These are phyloP conservation scores for Jaapia argillacea DNA, from an alignment of 768 basidiomycete species.

Conservation along the genomic window DNA sequence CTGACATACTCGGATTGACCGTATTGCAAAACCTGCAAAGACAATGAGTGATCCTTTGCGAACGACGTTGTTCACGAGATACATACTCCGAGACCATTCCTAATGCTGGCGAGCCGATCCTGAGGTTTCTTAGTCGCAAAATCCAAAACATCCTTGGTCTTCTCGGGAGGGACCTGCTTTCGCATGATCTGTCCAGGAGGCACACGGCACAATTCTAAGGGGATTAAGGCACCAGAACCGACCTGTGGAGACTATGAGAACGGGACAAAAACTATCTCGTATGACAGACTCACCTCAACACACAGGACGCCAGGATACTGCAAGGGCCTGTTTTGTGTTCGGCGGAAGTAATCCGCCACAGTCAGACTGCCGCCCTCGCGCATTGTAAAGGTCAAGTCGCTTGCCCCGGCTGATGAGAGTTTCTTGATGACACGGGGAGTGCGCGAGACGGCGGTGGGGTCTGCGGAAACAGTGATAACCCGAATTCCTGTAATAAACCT, in stretches of 20 bases:
- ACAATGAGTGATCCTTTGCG: not conserved
- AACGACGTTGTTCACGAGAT: not conserved
- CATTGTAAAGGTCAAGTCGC: constrained; percentile 41
- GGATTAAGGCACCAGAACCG: constrained; percentile 49
- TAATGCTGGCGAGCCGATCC: constrained; percentile 47
- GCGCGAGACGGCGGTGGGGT: constrained; percentile 11
- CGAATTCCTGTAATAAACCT: constrained; percentile 46
- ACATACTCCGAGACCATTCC: constrained; percentile 39
- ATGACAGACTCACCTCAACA: constrained; percentile 40
- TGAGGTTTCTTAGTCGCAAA: constrained; percentile 59
- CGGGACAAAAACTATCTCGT: not conserved
- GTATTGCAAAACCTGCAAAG: constrained; percentile 36
- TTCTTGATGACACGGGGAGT: constrained; percentile 55
- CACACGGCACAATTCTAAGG: constrained; percentile 58
- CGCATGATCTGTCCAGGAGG: constrained; percentile 60
- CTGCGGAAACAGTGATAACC: constrained; percentile 26
- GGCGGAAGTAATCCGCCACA: constrained; percentile 54
- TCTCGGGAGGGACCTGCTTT: constrained; percentile 60
- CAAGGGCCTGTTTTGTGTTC: constrained; percentile 40
- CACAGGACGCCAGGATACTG: constrained; percentile 56
- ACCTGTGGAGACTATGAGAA: constrained; percentile 30
- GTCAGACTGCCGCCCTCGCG: constrained; percentile 45
- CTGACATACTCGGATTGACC: constrained; percentile 51
- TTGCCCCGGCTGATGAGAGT: constrained; percentile 43
- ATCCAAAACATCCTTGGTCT: constrained; percentile 48